Percentiles rank a stretch among this genome's conserved stretches.
These are phyloP conservation scores for Closterium sp. DNA, from an alignment of 139 green algal species.

Conservation along the genomic window DNA sequence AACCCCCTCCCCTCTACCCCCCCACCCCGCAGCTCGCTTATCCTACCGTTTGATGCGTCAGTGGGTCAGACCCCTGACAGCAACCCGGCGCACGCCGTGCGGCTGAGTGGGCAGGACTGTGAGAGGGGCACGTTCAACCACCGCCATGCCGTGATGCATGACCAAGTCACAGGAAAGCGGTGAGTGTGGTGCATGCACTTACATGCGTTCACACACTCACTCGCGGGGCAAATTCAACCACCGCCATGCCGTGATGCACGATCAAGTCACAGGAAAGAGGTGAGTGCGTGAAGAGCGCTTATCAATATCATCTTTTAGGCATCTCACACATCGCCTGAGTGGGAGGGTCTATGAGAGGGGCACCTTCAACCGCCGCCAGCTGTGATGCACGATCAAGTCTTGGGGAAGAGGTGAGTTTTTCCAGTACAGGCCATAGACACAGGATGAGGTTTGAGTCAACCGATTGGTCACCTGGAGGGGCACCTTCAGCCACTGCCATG, in stretches of 20 bases:
- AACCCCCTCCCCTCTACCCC: background rate
- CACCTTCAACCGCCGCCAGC: slow-evolving; percentile 81
- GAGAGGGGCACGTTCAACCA: slow-evolving; percentile 84
- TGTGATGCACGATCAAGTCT: background rate
- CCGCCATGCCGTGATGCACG: slow-evolving; percentile 56
- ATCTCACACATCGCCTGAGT: too few species aligned
- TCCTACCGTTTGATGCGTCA: slow-evolving; percentile 35
- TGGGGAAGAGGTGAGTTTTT: background rate
- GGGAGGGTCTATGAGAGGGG: too few species aligned
- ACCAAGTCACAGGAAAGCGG: background rate
- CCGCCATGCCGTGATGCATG: slow-evolving; percentile 55
- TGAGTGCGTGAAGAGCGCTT: too few species aligned
- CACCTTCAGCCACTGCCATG: too few species aligned
- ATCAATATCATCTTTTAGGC: too few species aligned
- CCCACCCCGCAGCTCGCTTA: slow-evolving; percentile 1
- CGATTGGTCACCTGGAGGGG: too few species aligned
- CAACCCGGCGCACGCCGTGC: background rate
- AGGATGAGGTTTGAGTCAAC: too few species aligned
- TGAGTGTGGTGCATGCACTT: background rate
- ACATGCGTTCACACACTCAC: too few species aligned
- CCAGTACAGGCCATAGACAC: too few species aligned
- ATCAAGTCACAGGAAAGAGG: background rate
- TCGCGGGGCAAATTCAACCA: slow-evolving; percentile 83
- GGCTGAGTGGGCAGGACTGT: slow-evolving; percentile 76
- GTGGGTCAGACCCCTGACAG: slow-evolving; percentile 57